These are phyloP conservation scores for Colletotrichum sp. DNA, from an alignment of 2,329 filamentous ascomycete genomes.

Conservation along the genomic window DNA sequence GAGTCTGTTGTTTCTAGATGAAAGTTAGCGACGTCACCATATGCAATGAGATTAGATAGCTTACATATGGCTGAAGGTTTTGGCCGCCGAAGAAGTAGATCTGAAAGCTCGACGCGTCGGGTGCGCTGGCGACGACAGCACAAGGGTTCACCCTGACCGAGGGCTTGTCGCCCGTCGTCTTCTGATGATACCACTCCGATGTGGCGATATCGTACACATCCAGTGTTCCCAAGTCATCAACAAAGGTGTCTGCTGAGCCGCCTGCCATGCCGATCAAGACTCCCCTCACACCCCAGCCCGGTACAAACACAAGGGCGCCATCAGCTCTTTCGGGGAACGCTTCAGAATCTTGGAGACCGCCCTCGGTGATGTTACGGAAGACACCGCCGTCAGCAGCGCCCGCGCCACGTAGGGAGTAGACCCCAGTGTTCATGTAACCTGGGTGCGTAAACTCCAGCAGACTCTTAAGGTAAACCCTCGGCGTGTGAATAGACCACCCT, in stretches of 20 bases:
- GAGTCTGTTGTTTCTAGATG: conserved; percentile 46
- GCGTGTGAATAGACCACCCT: conserved; percentile 71
- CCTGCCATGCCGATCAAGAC: conserved; percentile 76
- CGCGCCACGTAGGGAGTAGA: conserved; percentile 57
- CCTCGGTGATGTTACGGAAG: conserved; percentile 77
- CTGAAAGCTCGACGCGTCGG: conserved; percentile 77
- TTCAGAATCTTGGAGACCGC: conserved; percentile 60
- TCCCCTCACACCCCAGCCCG: conserved; percentile 74
- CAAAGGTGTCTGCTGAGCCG: conserved; percentile 71
- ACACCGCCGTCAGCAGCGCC: conserved; percentile 66
- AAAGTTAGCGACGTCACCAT: neutral
- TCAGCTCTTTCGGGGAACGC: conserved; percentile 77
- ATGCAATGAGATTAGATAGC: neutral
- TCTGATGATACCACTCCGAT: conserved; percentile 76
- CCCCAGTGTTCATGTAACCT: conserved; percentile 67
- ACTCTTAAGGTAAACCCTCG: conserved; percentile 74
- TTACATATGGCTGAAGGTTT: conserved; percentile 67
- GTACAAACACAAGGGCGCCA: conserved; percentile 74
- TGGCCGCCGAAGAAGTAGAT: conserved; percentile 82
- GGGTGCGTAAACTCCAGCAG: conserved; percentile 80
- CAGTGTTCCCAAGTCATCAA: conserved; percentile 56
- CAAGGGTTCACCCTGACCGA: conserved; percentile 74
- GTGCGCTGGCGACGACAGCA: conserved; percentile 70
- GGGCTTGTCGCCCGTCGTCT: conserved; percentile 67
- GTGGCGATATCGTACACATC: conserved; percentile 80